These are phyloP conservation scores for Poronia punctata DNA, from an alignment of 495 filamentous ascomycete species.

Conservation along the genomic window DNA sequence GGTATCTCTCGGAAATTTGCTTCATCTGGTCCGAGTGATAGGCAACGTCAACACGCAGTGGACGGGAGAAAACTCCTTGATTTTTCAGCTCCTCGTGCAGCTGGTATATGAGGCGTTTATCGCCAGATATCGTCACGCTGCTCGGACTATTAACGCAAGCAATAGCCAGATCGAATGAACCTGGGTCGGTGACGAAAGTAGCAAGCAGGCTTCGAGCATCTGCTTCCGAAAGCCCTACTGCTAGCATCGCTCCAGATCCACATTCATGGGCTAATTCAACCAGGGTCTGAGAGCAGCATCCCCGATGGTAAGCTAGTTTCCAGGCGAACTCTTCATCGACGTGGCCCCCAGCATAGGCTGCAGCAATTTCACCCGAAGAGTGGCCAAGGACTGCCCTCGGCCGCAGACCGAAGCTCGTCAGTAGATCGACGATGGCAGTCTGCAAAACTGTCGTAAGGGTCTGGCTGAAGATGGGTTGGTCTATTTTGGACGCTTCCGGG, in stretches of 20 bases:
- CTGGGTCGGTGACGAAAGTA: background rate
- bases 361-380: constrained; percentile 37
- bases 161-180: no score
- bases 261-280: background rate
- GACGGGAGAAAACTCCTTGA: constrained; percentile 32
- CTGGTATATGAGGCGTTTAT: constrained; percentile 24
- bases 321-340: constrained; percentile 16
- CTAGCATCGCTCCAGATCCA: constrained; percentile 8
- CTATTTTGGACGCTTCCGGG: constrained; percentile 14
- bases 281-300: constrained; percentile 6
- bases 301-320: constrained; percentile 26
- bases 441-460: constrained; percentile 38
- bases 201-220: background rate
- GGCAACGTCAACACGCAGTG: constrained; percentile 27
- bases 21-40: constrained; percentile 38
- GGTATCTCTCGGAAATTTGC: constrained; percentile 27
- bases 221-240: background rate
- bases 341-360: constrained; percentile 25
- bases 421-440: constrained; percentile 40
- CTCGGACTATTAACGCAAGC: constrained; percentile 43
- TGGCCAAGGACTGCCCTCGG: constrained; percentile 31
- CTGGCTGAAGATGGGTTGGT: constrained; percentile 27
- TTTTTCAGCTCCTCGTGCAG: constrained; percentile 19
- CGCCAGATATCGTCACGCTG: constrained; percentile 40
- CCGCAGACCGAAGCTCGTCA: constrained; percentile 35